A percentile compares a stretch with the other conserved stretches of the same genome.
These are phyloP conservation scores for Parietaria judaica DNA, from an alignment of 306 rosid species.

Conservation along the genomic window DNA sequence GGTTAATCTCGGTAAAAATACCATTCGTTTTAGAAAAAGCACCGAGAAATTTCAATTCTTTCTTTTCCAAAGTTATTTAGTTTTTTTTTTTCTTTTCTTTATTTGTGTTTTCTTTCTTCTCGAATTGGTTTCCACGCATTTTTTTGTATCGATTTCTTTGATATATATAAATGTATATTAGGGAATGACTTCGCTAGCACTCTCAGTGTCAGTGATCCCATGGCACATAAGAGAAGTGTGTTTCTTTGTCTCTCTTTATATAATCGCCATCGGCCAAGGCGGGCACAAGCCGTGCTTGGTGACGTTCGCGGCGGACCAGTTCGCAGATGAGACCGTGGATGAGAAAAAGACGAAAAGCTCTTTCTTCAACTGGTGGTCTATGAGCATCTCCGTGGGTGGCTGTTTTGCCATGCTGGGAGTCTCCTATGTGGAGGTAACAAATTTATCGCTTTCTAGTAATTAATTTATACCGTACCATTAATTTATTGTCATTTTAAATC, in stretches of 20 bases:
- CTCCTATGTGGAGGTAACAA: constrained; percentile 46
- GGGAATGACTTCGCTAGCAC: constrained; percentile 47
- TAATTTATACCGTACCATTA: no score
- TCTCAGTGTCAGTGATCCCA: constrained; percentile 38
- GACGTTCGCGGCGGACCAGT: constrained; percentile 83
- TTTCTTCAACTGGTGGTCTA: constrained; percentile 68
- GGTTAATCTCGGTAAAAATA: no score
- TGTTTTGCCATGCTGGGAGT: constrained; percentile 34
- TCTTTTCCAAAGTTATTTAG: no score
- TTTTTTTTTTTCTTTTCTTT: no score
- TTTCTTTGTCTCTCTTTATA: constrained; percentile 45
- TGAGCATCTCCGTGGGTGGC: constrained; percentile 19
- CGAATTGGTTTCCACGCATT: no score
- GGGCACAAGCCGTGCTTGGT: constrained; percentile 71
- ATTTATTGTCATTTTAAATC: no score
- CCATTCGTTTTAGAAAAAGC: no score
- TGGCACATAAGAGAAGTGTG: constrained; percentile 7
- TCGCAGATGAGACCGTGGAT: constrained; percentile 45
- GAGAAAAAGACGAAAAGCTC: constrained; percentile 52
- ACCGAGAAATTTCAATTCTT: no score
- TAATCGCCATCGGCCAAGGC: constrained; percentile 56
- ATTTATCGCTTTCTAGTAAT: no score
- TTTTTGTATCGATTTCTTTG: no score
- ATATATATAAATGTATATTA: neutral
- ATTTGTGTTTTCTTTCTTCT: no score